Conservation (phyloP, 306 rosid species). For the Medicago arabica region DNA sequence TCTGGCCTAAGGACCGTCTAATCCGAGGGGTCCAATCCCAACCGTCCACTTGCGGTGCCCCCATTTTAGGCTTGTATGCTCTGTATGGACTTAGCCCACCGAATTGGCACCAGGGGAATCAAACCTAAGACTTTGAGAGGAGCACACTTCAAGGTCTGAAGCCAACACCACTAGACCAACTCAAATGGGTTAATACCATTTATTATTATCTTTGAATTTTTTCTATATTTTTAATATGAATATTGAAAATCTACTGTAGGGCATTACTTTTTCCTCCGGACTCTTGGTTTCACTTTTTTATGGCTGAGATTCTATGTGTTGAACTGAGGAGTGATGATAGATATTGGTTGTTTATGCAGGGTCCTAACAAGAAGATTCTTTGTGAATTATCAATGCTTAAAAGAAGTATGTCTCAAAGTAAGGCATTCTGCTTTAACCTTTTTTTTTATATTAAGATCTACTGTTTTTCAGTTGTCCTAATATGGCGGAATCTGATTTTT, state of each 20-base stretch:
- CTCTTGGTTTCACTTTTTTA: slow-evolving; percentile 27
- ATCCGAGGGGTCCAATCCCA: too few relatives aligned
- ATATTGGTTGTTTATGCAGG: slow-evolving; percentile 56
- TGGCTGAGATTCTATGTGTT: slow-evolving; percentile 31
- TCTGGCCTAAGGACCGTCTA: too few relatives aligned
- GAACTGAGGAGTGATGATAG: slow-evolving; percentile 34
- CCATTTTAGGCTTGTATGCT: too few relatives aligned
- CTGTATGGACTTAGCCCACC: too few relatives aligned
- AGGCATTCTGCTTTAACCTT: slow-evolving; percentile 27
- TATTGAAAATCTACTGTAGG: slow-evolving; percentile 10
- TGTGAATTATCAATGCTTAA: slow-evolving; percentile 95
- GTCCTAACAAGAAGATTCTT: slow-evolving; percentile 78
- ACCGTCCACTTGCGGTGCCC: too few relatives aligned
- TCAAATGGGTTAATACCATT: too few relatives aligned
- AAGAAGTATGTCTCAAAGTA: slow-evolving; percentile 94
- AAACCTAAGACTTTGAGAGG: too few relatives aligned
- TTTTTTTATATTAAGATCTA: slow-evolving; percentile 14
- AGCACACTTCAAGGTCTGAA: too few relatives aligned
- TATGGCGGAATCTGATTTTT: background rate
- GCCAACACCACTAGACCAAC: too few relatives aligned
- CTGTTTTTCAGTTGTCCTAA: slow-evolving; percentile 27
- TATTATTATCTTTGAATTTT: background rate
- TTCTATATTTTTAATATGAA: slow-evolving; percentile 26
- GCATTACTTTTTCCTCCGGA: slow-evolving; percentile 5
- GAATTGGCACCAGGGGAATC: too few relatives aligned